A percentile compares a stretch with the other conserved stretches of the same genome.
These are phyloP conservation scores for Tuber magnatum DNA, from an alignment of 495 filamentous ascomycete species.

Conservation along the genomic window DNA sequence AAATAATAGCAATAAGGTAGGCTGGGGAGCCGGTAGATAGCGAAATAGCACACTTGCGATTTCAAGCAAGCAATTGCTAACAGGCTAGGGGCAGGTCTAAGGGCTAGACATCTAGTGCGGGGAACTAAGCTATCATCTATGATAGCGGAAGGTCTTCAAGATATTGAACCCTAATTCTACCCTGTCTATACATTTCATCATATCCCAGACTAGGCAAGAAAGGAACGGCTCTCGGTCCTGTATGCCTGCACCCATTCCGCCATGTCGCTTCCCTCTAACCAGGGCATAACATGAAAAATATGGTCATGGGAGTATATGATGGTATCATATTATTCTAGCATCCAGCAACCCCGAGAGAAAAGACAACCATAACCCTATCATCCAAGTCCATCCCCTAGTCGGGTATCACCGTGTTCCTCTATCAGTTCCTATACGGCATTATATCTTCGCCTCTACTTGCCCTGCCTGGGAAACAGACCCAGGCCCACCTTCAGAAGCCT, in stretches of 20 bases:
- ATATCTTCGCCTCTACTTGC: conserved; percentile 14
- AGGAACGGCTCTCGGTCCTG: not conserved
- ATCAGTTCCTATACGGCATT: not conserved
- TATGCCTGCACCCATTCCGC: not conserved
- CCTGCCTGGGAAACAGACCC: conserved; percentile 20
- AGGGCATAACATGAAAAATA: not conserved
- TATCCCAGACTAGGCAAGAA: not conserved
- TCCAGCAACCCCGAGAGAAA: not conserved
- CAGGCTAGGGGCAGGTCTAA: too few relatives aligned
- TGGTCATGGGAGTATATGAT: not conserved
- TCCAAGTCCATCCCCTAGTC: not conserved
- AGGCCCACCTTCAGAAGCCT: conserved; percentile 22
- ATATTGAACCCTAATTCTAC: not conserved
- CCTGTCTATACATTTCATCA: not conserved
- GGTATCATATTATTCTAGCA: not conserved
- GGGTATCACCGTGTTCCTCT: not conserved
- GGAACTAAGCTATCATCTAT: not conserved
- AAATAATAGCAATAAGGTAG: not conserved
- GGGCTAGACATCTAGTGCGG: not conserved
- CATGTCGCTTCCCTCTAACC: not conserved
- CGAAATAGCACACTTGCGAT: not conserved
- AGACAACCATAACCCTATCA: not conserved
- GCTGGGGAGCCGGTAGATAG: not conserved
- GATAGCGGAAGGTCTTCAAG: not conserved
- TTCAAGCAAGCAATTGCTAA: not conserved